Evolutionary conservation across 2,329 filamentous ascomycete species (phyloP).

Genomic region (Ilyonectria robusta): DNA sequence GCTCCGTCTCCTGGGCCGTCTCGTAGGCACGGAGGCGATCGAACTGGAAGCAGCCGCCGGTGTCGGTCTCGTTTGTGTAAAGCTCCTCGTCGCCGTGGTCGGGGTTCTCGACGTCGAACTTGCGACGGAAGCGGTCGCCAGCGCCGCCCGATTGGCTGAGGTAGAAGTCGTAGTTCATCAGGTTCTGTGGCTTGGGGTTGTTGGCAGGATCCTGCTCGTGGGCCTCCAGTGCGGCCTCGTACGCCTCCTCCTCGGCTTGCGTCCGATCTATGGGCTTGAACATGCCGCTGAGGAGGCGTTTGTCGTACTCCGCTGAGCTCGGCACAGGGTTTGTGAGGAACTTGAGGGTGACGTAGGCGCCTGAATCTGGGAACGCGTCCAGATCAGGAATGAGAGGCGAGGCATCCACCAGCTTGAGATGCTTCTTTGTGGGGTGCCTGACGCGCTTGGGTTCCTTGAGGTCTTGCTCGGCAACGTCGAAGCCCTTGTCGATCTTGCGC

Average conservation of each 20-base stretch:
- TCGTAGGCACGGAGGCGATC: slow-evolving; percentile 76
- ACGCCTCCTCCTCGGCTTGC: slow-evolving; percentile 67
- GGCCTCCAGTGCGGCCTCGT: slow-evolving; percentile 65
- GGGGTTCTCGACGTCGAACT: slow-evolving; percentile 71
- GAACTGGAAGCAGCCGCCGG: slow-evolving; percentile 70
- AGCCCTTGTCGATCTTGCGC: slow-evolving; percentile 76
- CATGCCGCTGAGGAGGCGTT: slow-evolving; percentile 72
- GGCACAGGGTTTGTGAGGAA: slow-evolving; percentile 76
- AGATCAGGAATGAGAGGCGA: slow-evolving; percentile 76
- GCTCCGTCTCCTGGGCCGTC: slow-evolving; percentile 70
- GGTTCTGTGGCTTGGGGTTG: slow-evolving; percentile 69
- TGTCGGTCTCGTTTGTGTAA: slow-evolving; percentile 66
- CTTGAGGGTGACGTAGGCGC: slow-evolving; percentile 79
- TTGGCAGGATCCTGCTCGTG: slow-evolving; percentile 70
- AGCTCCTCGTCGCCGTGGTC: slow-evolving; percentile 67
- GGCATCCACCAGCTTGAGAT: slow-evolving; percentile 71
- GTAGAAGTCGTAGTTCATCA: slow-evolving; percentile 78
- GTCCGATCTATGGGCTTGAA: slow-evolving; percentile 72
- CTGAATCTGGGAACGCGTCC: slow-evolving; percentile 78
- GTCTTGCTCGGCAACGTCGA: slow-evolving; percentile 67
- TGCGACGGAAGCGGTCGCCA: slow-evolving; percentile 70
- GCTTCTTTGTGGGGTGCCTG: slow-evolving; percentile 71
- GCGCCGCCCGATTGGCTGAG: slow-evolving; percentile 65
- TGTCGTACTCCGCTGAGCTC: slow-evolving; percentile 67
- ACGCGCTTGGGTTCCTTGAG: slow-evolving; percentile 68